Base-by-base conservation (phyloP, 768 basidiomycete genomes). In the Rhizopogon rudus region DNA sequence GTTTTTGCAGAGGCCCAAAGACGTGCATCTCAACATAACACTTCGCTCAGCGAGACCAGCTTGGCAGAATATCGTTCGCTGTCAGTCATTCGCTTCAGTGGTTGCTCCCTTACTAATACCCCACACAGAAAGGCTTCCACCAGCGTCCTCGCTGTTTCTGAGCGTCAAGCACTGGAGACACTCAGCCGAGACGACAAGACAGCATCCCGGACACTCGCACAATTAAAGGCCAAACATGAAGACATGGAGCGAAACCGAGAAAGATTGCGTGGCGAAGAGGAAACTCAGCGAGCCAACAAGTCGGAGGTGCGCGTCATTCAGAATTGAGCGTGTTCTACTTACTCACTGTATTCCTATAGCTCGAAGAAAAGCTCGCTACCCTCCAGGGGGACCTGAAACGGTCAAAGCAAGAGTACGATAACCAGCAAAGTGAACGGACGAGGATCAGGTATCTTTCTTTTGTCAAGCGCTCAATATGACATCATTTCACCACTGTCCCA, bases 171-270 rank as follows among this genome's bases (percentile, higher is more conserved):
- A 5, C 78, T 97, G 0, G 91, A 95, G 57, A 81, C 83, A 0
- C 78, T 95, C 6, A 77, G 77, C 13, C 84, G 95, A 52, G 91
- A 98, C 54, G 87, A 91, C 67, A 94, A 93, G 71, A 87, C 85
- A 0, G 66, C 83, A 0, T 68, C 74, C 7, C 82, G 93, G 42
- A 76, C 82, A 1, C 76, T 93, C 6, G 67, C 79, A 0, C 83
- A 87, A 53, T 73, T 89, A 5, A 78, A 79, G 50, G 87, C 91
- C 59, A 87, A 84, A 65, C 78, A 88, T 44, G 81, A 87, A 37
- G 81, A 83, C 25, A 72, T 88, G 17, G 73, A 80, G 52, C 76
- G 81, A 59, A 86, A 82, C 66, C 79, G 77, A 57, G 72, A 70
- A 31, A 82, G 80, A 33, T 74, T 89, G 14, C 61, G 64, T 0